Base-by-base conservation (phyloP, 1,139 yeast genomes). In the Suhomyces bokatorum region DNA sequence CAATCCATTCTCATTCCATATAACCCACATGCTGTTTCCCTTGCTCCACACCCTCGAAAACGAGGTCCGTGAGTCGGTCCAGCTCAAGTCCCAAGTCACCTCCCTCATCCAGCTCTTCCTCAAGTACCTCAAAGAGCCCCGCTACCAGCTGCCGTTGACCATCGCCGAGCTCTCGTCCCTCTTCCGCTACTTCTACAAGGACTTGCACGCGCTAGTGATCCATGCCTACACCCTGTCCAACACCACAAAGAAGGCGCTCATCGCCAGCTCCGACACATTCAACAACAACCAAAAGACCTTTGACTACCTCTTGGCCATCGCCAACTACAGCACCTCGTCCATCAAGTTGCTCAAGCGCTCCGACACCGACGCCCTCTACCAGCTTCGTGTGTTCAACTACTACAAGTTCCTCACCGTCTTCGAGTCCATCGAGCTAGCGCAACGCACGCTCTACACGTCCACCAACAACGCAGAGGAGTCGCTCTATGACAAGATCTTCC, bases 241-340 rank as follows among this genome's bases (percentile, higher is more conserved):
- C 51, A 56, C 67, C 36, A 62, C 64, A 31, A 73, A 73, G 54
- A 71, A 73, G 40, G 71, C 54, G 52, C 62, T 73, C 38, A 69
- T 73, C 14, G 57, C 69, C 27, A 50, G 50, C 33, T 68, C 69
- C 17, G 46, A 53, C 6, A 57, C 58, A 41, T 70, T 73, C 53
- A 60, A 57, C 40, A 50, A 50, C 5, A 55, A 70, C 46, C 71
- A 74, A 2, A 58, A 60, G 37, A 51, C 57, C 4, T 73, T 66
- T 49, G 78, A 73, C 52, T 73, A 73, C 52, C 53, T 73, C 36
- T 56, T 72, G 44, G 78, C 78, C 28, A 73, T 73, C n/a, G 72
- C 77, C 32, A 70, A 69, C 53, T 73, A 71, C 52, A 66, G 70
- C 34, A 52, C 70, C 2, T 62, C 70, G 1, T 64, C 75, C n/a